These are phyloP conservation scores for Colletotrichum liriopes DNA, from an alignment of 2,329 filamentous ascomycete genomes.

Conservation along the genomic window DNA sequence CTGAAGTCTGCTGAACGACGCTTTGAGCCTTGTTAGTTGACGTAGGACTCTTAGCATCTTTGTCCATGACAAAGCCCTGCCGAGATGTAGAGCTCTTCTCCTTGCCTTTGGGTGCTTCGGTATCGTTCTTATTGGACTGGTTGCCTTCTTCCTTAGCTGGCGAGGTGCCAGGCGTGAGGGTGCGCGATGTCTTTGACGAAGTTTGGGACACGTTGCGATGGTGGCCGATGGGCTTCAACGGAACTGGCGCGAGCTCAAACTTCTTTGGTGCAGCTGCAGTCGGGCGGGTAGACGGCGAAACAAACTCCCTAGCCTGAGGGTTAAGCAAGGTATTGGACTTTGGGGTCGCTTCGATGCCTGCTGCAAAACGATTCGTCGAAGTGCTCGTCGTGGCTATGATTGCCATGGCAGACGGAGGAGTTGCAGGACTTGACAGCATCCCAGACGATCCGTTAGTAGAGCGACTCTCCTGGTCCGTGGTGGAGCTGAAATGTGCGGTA, in stretches of 20 bases:
- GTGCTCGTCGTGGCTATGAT: neutral
- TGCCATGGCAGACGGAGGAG: conserved; percentile 3
- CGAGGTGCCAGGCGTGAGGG: conserved; percentile 22
- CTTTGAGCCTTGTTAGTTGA: neutral
- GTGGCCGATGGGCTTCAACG: conserved; percentile 10
- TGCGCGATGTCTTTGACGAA: conserved; percentile 28
- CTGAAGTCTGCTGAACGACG: neutral
- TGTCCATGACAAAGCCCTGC: neutral
- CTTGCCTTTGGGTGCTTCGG: neutral
- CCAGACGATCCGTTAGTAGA: conserved; percentile 21
- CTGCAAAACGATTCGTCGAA: neutral
- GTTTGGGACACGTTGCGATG: conserved; percentile 19
- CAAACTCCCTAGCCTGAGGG: conserved; percentile 30
- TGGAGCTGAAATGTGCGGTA: conserved; percentile 12
- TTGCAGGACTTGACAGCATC: conserved; percentile 19
- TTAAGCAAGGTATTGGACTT: conserved; percentile 11
- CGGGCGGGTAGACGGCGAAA: conserved; percentile 4
- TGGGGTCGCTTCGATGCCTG: neutral
- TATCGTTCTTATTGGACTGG: neutral
- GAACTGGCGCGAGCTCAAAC: conserved; percentile 32
- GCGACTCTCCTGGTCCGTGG: conserved; percentile 15
- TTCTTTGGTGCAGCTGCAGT: neutral
- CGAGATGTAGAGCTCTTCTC: neutral
- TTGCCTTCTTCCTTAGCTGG: neutral
- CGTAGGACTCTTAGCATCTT: neutral